Conservation (phyloP, 2,329 filamentous ascomycete genomes). For the Chaetothyriales sp. region DNA sequence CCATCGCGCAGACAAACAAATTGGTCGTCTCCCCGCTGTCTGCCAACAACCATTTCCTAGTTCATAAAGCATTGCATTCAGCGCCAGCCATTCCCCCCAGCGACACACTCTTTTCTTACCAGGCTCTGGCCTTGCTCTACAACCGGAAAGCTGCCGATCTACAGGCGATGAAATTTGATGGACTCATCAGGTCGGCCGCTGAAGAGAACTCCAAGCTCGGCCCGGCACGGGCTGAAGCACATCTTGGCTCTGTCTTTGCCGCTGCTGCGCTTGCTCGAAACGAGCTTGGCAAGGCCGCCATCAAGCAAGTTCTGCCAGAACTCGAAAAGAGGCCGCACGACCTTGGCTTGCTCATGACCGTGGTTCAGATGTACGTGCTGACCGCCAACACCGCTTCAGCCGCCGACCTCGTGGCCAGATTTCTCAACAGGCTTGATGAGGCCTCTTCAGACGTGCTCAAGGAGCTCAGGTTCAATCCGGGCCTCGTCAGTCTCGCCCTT, state of each 20-base stretch:
- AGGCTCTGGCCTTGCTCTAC: constrained; percentile 39
- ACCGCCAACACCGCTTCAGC: constrained; percentile 60
- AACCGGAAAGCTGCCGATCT: constrained; percentile 45
- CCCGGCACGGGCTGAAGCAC: constrained; percentile 38
- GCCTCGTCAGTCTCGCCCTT: constrained; percentile 66
- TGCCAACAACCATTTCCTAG: constrained; percentile 47
- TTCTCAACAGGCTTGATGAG: constrained; percentile 58
- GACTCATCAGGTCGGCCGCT: constrained; percentile 26
- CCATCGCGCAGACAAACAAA: constrained; percentile 48
- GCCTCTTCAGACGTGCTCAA: constrained; percentile 43
- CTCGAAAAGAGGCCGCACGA: constrained; percentile 65
- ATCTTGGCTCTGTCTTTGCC: constrained; percentile 49
- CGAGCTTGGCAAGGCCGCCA: constrained; percentile 48
- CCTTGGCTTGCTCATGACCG: constrained; percentile 64
- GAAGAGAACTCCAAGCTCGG: not conserved
- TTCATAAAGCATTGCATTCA: constrained; percentile 43
- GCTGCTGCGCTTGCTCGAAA: constrained; percentile 58
- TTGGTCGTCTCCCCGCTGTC: constrained; percentile 34
- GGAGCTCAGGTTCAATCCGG: constrained; percentile 68
- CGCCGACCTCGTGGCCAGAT: constrained; percentile 59
- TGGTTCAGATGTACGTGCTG: constrained; percentile 67
- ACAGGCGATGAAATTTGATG: constrained; percentile 46
- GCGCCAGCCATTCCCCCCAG: constrained; percentile 35
- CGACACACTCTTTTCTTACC: constrained; percentile 46
- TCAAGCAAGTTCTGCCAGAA: constrained; percentile 56